Evolutionary conservation across 345 rosid species (phyloP), one percentile per base, ranked within the genome.

Genomic region (Eucalyptus cloeziana): DNA sequence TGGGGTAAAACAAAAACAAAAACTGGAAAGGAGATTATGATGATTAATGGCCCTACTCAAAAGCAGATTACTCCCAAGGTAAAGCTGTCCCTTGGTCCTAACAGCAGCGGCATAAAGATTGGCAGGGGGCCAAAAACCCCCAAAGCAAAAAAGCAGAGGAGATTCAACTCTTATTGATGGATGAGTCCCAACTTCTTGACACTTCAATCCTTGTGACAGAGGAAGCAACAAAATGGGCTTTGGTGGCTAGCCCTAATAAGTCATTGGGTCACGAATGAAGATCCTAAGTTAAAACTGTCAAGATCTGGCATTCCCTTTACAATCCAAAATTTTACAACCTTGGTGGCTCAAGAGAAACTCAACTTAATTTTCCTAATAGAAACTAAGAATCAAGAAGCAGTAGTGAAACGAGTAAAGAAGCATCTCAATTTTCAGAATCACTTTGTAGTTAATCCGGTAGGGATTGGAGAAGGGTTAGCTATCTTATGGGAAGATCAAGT

Each of bases 101-200:
- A 62, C 0, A 62, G 3, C 0, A 30, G 8, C 0, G 0, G 15
- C 25, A 62, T 27, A 62, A 62, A 62, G 69, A 62, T 62, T 62
- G 15, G 69, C 0, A 30, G 0, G 4, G 69, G 31, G 8, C 17
- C 33, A 62, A 30, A 62, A 62, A 30, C 33, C 15, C 33, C 33
- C 0, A 62, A 5, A 62, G 17, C 2, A 62, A 3, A 56, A 54
- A 56, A 21, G 60, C 3, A 0, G 0, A 56, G 27, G 27, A 56
- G 27, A 56, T 56, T 56, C 27, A 56, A 9, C 60, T 56, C 60
- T 56, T 56, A 56, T 56, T 56, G 12, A 0, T 56, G 60, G 60
- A 56, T 22, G 12, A 56, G 60, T 56, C 27, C 12, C 27, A 22
- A 56, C 27, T 56, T 56, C 60, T 56, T 56, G 60, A 22, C 27